Evolutionary conservation across 306 rosid genomes (phyloP), one percentile per base, ranked within the genome.

Genomic region (Macrotyloma uniflorum): DNA sequence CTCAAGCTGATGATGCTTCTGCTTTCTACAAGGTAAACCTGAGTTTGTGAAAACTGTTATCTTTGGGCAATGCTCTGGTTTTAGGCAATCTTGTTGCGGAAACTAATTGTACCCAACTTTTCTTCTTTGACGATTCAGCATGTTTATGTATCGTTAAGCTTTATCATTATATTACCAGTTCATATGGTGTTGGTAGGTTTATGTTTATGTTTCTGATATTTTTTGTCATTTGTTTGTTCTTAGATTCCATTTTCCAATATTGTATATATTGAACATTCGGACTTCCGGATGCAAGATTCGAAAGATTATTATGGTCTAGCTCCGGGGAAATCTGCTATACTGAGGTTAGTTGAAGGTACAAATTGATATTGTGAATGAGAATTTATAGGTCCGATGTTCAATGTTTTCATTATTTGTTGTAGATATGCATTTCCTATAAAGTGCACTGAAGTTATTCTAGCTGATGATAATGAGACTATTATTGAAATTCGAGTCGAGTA

Each of bases 261-360:
- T 68, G 75, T 96, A 51, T 96, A 96, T 83, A 93, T 96, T 72
- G 99, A 96, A 18, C 86, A 64, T n/a, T 87, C 97, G 30, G 99
- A 96, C 74, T 93, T 96, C 80, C 98, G 96, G 76, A 77, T 89
- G 88, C 73, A 96, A 83, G 99, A 96, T 83, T 93, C 99, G 10
- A 96, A 93, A 80, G 99, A 93, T 71, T 96, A 91, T 77, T 93
- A 88, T 72, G 99, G 99, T 72, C 98, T 96, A 85, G 99, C 99
- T 66, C 98, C 94, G 49, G 98, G 98, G 40, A 96, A 96, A 87
- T 93, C 97, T 69, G 99, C 83, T 78, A 87, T 93, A 26, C 95
- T 96, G 83, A 96, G 97, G 98, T 91, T 70, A 69, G 78, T 79
- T 50, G 9, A 24, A 65, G 24, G 66, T 57, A 9, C 69, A 57